Evolutionary conservation across 176 grass and related monocot genomes (phyloP).

Genomic region (Canna indica): DNA sequence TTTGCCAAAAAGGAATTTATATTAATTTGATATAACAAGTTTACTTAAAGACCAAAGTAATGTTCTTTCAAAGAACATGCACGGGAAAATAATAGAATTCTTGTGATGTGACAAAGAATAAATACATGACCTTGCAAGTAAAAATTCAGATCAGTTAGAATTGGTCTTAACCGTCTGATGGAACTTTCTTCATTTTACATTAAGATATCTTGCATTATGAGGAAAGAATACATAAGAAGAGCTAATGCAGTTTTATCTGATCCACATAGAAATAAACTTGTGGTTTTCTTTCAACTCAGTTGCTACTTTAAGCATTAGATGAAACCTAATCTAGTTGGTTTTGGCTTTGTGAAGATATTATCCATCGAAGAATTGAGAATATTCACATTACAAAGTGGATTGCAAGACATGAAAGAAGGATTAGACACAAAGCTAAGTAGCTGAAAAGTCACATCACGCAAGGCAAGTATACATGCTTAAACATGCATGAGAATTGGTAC

Average conservation of each 20-base stretch:
- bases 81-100: neutral
- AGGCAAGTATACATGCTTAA: neutral
- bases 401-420: neutral
- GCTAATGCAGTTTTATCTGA: neutral
- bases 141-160: neutral
- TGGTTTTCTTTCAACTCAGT: neutral
- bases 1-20: too few species aligned
- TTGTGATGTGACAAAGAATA: neutral
- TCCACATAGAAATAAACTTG: neutral
- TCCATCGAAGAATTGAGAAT: neutral
- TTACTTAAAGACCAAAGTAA: too few species aligned
- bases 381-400: neutral
- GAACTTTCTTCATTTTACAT: neutral
- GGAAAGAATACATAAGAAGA: neutral
- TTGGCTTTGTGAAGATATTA: neutral
- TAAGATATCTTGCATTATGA: neutral
- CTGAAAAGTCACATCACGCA: neutral
- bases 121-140: neutral
- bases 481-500: too few species aligned
- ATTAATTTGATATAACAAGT: too few species aligned
- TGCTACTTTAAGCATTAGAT: neutral
- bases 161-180: neutral
- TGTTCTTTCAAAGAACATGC: neutral
- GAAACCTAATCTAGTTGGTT: neutral
- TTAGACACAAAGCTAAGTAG: neutral